Percentiles rank a stretch among this genome's conserved stretches.
phyloP scores from a whole-genome alignment of 495 filamentous ascomycete genomes.

The Recurvomyces mirabilis region DNA sequence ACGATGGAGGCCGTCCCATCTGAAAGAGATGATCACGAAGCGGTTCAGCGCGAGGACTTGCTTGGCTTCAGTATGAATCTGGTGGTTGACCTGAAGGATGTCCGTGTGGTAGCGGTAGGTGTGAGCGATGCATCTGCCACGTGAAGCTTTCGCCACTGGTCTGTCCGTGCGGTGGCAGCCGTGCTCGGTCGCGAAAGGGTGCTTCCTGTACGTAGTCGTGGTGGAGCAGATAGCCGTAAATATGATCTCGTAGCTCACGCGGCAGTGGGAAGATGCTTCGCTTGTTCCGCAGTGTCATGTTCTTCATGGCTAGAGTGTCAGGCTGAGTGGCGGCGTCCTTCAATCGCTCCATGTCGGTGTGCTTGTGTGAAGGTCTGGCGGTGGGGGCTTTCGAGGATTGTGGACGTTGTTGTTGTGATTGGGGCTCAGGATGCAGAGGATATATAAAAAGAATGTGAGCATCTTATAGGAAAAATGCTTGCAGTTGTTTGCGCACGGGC shows the following conservation, averaged over 20 bases:
- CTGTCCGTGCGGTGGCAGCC: neutral
- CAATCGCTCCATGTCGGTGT: too few species aligned
- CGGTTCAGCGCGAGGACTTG: conserved; percentile 1
- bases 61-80: neutral
- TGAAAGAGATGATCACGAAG: conserved; percentile 7
- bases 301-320: neutral
- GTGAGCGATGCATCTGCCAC: neutral
- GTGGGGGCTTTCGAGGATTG: too few species aligned
- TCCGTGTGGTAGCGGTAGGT: conserved; percentile 4
- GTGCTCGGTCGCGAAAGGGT: neutral
- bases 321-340: too few species aligned
- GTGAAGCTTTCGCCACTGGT: neutral
- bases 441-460: too few species aligned
- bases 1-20: neutral
- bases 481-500: too few species aligned
- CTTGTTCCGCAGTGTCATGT: neutral
- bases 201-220: neutral
- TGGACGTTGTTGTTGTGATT: too few species aligned
- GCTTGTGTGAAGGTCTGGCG: too few species aligned
- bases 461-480: too few species aligned
- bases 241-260: conserved; percentile 4
- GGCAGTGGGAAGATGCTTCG: conserved; percentile 3
- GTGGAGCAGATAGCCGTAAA: conserved; percentile 10
- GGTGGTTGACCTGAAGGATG: conserved; percentile 2
- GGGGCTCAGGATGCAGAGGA: too few species aligned